A percentile compares a stretch with the other conserved stretches of the same genome.
phyloP scores from a whole-genome alignment of 2,329 filamentous ascomycete genomes.

The Ophiostoma australiae region DNA sequence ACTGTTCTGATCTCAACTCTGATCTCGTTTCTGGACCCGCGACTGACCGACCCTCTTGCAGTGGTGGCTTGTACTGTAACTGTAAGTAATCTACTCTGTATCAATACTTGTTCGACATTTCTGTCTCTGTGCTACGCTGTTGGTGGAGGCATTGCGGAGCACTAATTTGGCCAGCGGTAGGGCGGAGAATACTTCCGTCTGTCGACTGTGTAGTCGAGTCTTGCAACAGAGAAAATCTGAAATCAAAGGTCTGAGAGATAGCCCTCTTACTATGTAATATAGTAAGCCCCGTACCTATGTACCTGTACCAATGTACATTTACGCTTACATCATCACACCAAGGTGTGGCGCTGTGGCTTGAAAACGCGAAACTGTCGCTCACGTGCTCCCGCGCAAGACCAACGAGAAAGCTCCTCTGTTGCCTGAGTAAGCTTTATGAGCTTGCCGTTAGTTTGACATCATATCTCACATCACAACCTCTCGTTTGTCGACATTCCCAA shows the following conservation, averaged over 20 bases:
- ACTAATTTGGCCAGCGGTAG: neutral
- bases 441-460: constrained; percentile 15
- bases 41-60: neutral
- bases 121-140: neutral
- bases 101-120: neutral
- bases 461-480: constrained; percentile 5
- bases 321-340: neutral
- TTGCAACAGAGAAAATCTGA: neutral
- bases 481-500: neutral
- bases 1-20: neutral
- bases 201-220: neutral
- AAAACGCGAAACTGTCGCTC: constrained; percentile 15
- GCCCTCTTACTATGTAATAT: no score
- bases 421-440: constrained; percentile 13
- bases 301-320: neutral
- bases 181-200: neutral
- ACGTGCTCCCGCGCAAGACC: constrained; percentile 16
- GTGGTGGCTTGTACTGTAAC: neutral
- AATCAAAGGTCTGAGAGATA: neutral
- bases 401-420: constrained; percentile 12
- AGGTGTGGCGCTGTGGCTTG: neutral
- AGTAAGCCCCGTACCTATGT: neutral
- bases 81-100: neutral
- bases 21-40: neutral
- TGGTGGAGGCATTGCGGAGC: neutral